Conservation (phyloP, 2,329 filamentous ascomycete genomes). For the Aureobasidium sp. region DNA sequence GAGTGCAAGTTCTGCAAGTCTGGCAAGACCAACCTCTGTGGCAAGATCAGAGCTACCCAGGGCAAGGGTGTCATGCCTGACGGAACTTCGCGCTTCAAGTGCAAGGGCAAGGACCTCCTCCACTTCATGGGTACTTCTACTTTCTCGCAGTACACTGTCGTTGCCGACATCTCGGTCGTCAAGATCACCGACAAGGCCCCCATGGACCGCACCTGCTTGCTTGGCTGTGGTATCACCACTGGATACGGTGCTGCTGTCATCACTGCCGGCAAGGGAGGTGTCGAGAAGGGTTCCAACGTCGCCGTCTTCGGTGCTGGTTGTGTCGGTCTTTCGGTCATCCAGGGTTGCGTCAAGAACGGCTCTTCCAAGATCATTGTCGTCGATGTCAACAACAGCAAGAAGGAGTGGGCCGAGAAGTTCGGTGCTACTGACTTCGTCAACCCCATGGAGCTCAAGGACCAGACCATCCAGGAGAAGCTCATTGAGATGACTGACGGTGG, state of each 20-base stretch:
- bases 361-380: conserved; percentile 70
- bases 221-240: conserved; percentile 97
- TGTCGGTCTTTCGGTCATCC: conserved; percentile 89
- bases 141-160: conserved; percentile 97
- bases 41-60: conserved; percentile 96
- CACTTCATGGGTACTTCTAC: conserved; percentile 99
- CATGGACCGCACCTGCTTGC: conserved; percentile 91
- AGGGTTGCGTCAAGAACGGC: conserved; percentile 80
- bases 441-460: conserved; percentile 55
- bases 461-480: conserved; percentile 84
- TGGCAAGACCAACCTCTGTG: conserved; percentile 98
- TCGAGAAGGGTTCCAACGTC: conserved; percentile 82
- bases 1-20: conserved; percentile 99
- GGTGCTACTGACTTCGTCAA: conserved; percentile 97
- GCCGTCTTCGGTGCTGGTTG: conserved; percentile 94
- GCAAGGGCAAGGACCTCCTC: conserved; percentile 87
- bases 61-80: conserved; percentile 96
- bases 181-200: conserved; percentile 82
- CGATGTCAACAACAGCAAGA: conserved; percentile 80
- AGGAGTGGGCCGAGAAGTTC: conserved; percentile 88
- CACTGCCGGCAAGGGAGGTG: conserved; percentile 59
- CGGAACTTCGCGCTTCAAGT: conserved; percentile 87
- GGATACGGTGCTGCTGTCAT: conserved; percentile 94
- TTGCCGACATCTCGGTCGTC: conserved; percentile 96
- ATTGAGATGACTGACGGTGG: conserved; percentile 97